Percentiles rank a stretch among this genome's conserved stretches.
phyloP scores from a whole-genome alignment of 2,329 filamentous ascomycete species.

The Pyricularia sp. region DNA sequence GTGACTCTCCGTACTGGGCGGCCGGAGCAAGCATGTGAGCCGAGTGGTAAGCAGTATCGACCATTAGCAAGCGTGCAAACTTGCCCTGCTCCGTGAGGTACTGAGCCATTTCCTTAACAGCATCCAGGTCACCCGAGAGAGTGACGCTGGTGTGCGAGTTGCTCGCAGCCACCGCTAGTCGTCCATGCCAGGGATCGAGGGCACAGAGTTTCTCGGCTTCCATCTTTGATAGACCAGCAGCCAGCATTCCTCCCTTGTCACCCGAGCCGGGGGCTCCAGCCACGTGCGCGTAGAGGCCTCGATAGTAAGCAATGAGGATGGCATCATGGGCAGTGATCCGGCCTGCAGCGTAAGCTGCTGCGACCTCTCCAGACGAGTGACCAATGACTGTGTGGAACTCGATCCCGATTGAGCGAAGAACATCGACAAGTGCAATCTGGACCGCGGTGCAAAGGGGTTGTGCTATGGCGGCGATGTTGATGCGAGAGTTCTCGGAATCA shows the following conservation, averaged over 20 bases:
- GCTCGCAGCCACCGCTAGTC: constrained; percentile 17
- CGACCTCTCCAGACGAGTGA: constrained; percentile 31
- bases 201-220: constrained; percentile 15
- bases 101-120: constrained; percentile 12
- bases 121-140: constrained; percentile 21
- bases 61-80: constrained; percentile 22
- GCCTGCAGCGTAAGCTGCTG: constrained; percentile 27
- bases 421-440: constrained; percentile 29
- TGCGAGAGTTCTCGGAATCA: constrained; percentile 12
- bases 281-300: constrained; percentile 20
- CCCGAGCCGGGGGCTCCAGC: constrained; percentile 8
- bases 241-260: constrained; percentile 21
- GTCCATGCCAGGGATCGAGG: constrained; percentile 11
- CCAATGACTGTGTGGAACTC: constrained; percentile 21
- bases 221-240: constrained; percentile 16
- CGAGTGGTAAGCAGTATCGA: constrained; percentile 37
- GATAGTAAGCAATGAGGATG: constrained; percentile 26
- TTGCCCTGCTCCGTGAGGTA: constrained; percentile 12
- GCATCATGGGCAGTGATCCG: constrained; percentile 21
- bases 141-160: constrained; percentile 21
- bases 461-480: constrained; percentile 26
- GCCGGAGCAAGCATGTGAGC: constrained; percentile 28
- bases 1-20: constrained; percentile 17
- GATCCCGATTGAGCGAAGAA: constrained; percentile 15
- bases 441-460: constrained; percentile 42